Base-by-base conservation (phyloP, 139 green algal species). In the Coccomyxa sp. region DNA sequence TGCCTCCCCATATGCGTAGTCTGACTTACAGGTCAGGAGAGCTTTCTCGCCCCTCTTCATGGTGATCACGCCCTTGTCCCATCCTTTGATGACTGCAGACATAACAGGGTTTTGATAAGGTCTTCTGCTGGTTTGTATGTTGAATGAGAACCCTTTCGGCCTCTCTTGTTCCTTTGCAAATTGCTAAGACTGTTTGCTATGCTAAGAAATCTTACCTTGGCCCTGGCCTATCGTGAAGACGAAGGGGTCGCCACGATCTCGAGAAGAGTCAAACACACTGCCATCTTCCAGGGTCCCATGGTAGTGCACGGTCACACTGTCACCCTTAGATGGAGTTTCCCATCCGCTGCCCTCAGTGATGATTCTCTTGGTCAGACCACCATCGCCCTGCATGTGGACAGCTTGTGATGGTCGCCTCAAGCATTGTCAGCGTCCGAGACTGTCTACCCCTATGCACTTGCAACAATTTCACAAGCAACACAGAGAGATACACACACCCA, bases 11-110 rank as follows among this genome's bases (percentile, higher is more conserved):
- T 99, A 99, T 0, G 94, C 96, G 70, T 99, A 98, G 36, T 98
- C 91, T 16, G 82, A 9, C 35, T 69, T 70, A 84, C 87, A 91
- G 64, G 81, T 93, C 44, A 97, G 87, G 70, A 92, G 72, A 14
- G 87, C 81, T 82, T 93, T 92, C 86, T 99, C 95, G 10, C 95
- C 97, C 82, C 93, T 95, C 82, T 92, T 95, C 95, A 99, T 99
- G 6, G 83, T 93, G 10, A 88, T 91, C 55, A 99, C 93, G 18
- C 94, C 95, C 40, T 88, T 39, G 82, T 99, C 96, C 95, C 95
- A 98, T 10, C 92, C 95, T 84, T 98, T 98, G 86, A 99, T 99
- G 12, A 98, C 95, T 64, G 50, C 50, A 6, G 18, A n/a, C n/a
- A n/a, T n/a, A n/a, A n/a, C n/a, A n/a, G n/a, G n/a, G n/a, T n/a